These are phyloP conservation scores for Prasinococcaceae sp. DNA, from an alignment of 139 green algal species.

Conservation along the genomic window DNA sequence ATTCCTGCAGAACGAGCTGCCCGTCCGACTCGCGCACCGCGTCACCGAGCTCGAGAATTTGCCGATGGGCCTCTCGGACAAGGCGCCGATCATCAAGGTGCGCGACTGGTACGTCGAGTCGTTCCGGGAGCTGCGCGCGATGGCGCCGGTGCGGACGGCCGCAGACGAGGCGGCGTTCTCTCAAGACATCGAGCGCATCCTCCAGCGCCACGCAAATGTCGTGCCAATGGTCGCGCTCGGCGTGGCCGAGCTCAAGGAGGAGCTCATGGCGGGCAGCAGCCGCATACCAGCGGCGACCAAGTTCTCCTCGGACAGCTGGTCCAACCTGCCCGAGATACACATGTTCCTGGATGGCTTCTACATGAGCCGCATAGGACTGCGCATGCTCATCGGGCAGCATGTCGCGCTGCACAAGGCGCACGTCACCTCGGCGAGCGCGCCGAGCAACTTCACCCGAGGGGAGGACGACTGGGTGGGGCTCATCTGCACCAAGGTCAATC, in stretches of 20 bases:
- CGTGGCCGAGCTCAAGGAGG: constrained; percentile 69
- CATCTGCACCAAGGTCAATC: constrained; percentile 59
- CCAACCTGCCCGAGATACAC: constrained; percentile 90
- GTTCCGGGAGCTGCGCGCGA: constrained; percentile 77
- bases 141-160: constrained; percentile 43
- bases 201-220: constrained; percentile 70
- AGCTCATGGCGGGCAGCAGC: constrained; percentile 32
- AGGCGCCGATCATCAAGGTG: constrained; percentile 78
- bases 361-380: constrained; percentile 91
- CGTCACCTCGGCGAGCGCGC: no score
- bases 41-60: constrained; percentile 95
- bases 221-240: constrained; percentile 92
- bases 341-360: constrained; percentile 96
- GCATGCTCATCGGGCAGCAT: constrained; percentile 96
- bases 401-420: constrained; percentile 74
- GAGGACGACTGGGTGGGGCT: no score
- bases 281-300: not conserved
- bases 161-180: constrained; percentile 82
- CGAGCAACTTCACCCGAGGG: no score
- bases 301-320: constrained; percentile 24
- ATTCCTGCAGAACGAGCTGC: constrained; percentile 94
- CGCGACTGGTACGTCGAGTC: constrained; percentile 98
- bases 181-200: constrained; percentile 61
- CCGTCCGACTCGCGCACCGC: constrained; percentile 78
- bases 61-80: constrained; percentile 80